These are phyloP conservation scores for Metschnikowia henanensis DNA, from an alignment of 805 yeast species.

Conservation along the genomic window DNA sequence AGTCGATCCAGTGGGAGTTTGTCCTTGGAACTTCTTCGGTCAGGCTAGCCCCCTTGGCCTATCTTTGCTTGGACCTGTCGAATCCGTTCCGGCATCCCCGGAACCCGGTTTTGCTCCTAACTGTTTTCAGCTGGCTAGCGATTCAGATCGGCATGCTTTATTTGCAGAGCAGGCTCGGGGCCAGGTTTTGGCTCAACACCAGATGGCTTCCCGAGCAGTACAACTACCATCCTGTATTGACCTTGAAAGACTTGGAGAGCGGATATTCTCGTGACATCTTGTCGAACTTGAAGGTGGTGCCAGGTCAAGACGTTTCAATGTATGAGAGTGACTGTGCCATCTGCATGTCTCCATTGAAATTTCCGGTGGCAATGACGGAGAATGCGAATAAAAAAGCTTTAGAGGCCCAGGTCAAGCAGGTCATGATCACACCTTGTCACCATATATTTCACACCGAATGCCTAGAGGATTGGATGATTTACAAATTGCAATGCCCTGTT, in stretches of 20 bases:
- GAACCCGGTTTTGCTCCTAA: slow-evolving; percentile 49
- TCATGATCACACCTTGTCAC: slow-evolving; percentile 88
- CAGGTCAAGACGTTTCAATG: slow-evolving; percentile 27
- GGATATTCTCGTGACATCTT: slow-evolving; percentile 53
- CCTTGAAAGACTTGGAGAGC: slow-evolving; percentile 58
- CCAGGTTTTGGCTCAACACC: slow-evolving; percentile 82
- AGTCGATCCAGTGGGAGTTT: slow-evolving; percentile 69
- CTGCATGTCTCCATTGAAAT: slow-evolving; percentile 56
- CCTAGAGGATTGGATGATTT: slow-evolving; percentile 90
- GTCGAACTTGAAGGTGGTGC: slow-evolving; percentile 32
- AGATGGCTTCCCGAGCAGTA: slow-evolving; percentile 77
- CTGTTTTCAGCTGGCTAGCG: slow-evolving; percentile 54
- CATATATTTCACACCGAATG: slow-evolving; percentile 92
- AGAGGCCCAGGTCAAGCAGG: slow-evolving; percentile 33
- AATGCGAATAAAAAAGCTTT: slow-evolving; percentile 8
- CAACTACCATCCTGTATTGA: slow-evolving; percentile 73
- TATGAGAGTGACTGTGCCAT: slow-evolving; percentile 79
- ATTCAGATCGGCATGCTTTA: slow-evolving; percentile 59
- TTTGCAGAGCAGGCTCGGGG: slow-evolving; percentile 68
- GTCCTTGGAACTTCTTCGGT: slow-evolving; percentile 65
- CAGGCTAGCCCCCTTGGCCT: slow-evolving; percentile 63
- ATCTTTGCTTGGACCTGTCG: slow-evolving; percentile 49
- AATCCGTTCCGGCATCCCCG: slow-evolving; percentile 74
- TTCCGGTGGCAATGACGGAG: slow-evolving; percentile 14
- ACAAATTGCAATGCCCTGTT: slow-evolving; percentile 90